Conservation (phyloP, 768 basidiomycete species). For the Suillus placidus region DNA sequence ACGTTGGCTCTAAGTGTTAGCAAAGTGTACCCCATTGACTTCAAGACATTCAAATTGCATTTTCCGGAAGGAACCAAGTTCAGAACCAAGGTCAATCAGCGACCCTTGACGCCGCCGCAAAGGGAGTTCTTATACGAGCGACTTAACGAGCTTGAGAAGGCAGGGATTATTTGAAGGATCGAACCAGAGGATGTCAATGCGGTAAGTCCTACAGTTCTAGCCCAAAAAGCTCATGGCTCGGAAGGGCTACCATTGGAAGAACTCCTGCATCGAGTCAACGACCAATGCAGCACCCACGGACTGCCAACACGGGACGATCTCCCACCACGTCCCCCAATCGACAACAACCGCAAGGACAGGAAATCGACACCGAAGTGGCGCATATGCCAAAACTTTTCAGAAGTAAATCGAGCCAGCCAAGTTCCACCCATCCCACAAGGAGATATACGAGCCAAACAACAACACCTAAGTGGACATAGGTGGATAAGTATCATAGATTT, state of each 20-base stretch:
- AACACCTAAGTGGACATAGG: conserved; percentile 8
- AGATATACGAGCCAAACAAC: conserved; percentile 25
- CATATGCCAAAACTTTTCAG: conserved; percentile 32
- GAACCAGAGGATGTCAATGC: conserved; percentile 2
- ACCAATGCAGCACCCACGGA: conserved; percentile 15
- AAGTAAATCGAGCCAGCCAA: conserved; percentile 23
- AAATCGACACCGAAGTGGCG: conserved; percentile 31
- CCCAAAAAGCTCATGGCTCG: conserved; percentile 38
- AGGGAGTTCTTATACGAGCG: too few relatives aligned
- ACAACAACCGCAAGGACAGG: conserved; percentile 18
- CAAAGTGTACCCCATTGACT: too few relatives aligned
- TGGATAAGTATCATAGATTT: conserved; percentile 23
- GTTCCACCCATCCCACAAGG: conserved; percentile 25
- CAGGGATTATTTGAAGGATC: too few relatives aligned
- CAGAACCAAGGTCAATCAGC: too few relatives aligned
- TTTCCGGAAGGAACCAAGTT: too few relatives aligned
- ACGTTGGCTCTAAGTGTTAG: too few relatives aligned
- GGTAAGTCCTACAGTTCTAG: conserved; percentile 34
- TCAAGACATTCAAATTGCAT: too few relatives aligned
- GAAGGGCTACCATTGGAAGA: conserved; percentile 36
- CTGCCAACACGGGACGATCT: background rate
- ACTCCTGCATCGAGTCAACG: conserved; percentile 36
- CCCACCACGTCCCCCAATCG: conserved; percentile 5
- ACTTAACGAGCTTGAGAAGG: too few relatives aligned
- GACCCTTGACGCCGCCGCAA: too few relatives aligned